Evolutionary conservation across 176 grass and related monocot genomes (phyloP).

Genomic region (Canna indica): DNA sequence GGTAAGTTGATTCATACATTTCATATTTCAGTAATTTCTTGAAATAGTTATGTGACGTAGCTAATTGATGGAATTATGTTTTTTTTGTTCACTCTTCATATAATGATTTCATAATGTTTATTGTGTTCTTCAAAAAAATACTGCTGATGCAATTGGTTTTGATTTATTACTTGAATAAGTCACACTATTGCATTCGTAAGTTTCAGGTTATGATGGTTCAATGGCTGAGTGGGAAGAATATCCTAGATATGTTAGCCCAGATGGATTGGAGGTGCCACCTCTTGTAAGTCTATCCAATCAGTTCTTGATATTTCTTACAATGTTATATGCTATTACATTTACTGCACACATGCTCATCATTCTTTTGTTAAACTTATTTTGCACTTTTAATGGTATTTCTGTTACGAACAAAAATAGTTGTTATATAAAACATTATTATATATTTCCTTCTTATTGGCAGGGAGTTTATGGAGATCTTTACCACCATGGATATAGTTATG

Average conservation of each 20-base stretch:
- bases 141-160: background rate
- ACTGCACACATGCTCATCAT: background rate
- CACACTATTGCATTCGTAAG: background rate
- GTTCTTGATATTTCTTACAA: background rate
- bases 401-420: too few relatives aligned
- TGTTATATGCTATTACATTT: background rate
- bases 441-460: slow-evolving; percentile 18
- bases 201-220: slow-evolving; percentile 8
- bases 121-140: background rate
- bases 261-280: slow-evolving; percentile 2
- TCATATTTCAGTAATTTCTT: background rate
- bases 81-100: background rate
- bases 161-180: background rate
- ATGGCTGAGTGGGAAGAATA: slow-evolving; percentile 11
- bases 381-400: background rate
- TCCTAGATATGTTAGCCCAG: slow-evolving; percentile 16
- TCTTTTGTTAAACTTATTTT: background rate
- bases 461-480: slow-evolving; percentile 66
- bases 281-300: background rate
- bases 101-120: background rate
- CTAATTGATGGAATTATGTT: background rate
- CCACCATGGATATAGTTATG: slow-evolving; percentile 38
- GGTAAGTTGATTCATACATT: slow-evolving; percentile 11
- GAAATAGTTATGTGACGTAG: background rate
- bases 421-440: background rate